These are phyloP conservation scores for Ilyonectria sp. DNA, from an alignment of 2,329 filamentous ascomycete species.

Conservation along the genomic window DNA sequence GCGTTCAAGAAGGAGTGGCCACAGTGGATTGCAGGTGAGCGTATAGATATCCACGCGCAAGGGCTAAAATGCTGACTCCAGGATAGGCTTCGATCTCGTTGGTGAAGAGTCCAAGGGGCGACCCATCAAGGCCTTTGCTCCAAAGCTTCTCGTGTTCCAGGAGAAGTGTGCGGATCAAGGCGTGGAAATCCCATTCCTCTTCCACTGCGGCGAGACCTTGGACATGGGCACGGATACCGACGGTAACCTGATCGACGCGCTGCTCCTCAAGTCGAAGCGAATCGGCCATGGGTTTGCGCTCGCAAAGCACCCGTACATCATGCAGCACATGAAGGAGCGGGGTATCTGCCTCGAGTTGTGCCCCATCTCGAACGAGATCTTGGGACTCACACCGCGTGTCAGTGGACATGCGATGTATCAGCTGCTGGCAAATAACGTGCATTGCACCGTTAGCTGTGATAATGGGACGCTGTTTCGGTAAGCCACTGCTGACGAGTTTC, in stretches of 20 bases:
- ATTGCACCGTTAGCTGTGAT: constrained; percentile 65
- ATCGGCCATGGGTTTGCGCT: constrained; percentile 78
- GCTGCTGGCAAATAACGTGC: constrained; percentile 66
- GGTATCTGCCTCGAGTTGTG: constrained; percentile 77
- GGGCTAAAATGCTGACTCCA: too few relatives aligned
- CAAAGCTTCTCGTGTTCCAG: constrained; percentile 14
- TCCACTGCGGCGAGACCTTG: constrained; percentile 78
- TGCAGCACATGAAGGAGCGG: constrained; percentile 77
- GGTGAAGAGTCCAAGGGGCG: constrained; percentile 11
- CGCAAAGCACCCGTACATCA: constrained; percentile 78
- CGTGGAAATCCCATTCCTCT: constrained; percentile 73
- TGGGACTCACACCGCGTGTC: constrained; percentile 64
- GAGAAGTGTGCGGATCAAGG: neutral
- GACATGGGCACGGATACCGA: constrained; percentile 74
- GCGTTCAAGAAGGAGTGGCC: constrained; percentile 70
- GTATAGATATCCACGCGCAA: too few relatives aligned
- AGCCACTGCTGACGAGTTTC: constrained; percentile 65
- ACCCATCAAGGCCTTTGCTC: constrained; percentile 2
- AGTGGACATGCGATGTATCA: too few relatives aligned
- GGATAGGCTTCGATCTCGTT: constrained; percentile 4
- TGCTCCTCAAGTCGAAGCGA: constrained; percentile 74
- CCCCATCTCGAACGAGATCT: constrained; percentile 76
- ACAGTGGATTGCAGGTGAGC: constrained; percentile 73
- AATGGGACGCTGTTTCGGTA: too few relatives aligned
- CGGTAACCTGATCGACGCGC: constrained; percentile 77